These are phyloP conservation scores for Cyclospora cayetanensis DNA, from an alignment of 169 alveolate species.

Conservation along the genomic window DNA sequence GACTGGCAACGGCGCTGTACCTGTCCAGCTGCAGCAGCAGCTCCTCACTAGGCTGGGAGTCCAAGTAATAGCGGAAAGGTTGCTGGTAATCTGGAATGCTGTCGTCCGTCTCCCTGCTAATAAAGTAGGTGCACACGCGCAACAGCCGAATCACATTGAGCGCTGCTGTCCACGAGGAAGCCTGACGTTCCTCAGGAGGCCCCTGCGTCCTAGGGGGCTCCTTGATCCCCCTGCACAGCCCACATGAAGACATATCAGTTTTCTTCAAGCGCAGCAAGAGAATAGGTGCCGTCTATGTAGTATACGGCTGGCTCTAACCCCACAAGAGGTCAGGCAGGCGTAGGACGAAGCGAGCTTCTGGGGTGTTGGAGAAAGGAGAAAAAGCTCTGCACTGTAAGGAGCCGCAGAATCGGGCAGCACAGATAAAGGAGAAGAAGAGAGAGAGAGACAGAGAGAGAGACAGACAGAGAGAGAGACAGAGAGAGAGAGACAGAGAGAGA, in stretches of 20 bases:
- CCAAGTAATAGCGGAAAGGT: conserved; percentile 57
- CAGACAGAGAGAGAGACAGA: too few relatives aligned
- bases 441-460: too few relatives aligned
- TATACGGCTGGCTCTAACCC: too few relatives aligned
- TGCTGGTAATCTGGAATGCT: conserved; percentile 83
- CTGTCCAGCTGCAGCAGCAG: conserved; percentile 74
- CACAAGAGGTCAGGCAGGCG: too few relatives aligned
- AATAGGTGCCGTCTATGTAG: too few relatives aligned
- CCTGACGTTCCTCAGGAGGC: background rate
- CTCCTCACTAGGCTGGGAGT: background rate
- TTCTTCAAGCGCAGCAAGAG: background rate
- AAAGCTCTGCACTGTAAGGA: too few relatives aligned
- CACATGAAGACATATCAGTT: too few relatives aligned
- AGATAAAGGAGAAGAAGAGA: too few relatives aligned
- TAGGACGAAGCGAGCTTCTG: too few relatives aligned
- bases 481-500: too few relatives aligned
- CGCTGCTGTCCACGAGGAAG: conserved; percentile 72
- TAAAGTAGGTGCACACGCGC: conserved; percentile 84
- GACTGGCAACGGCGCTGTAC: conserved; percentile 75
- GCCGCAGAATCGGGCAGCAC: too few relatives aligned
- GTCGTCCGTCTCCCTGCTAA: conserved; percentile 82
- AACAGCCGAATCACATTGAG: conserved; percentile 79
- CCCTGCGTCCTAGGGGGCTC: background rate
- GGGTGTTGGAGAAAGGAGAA: too few relatives aligned
- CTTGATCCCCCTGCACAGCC: background rate